Evolutionary conservation across 2,329 filamentous ascomycete genomes (phyloP).

Genomic region (Pestalotiopsis sp.): DNA sequence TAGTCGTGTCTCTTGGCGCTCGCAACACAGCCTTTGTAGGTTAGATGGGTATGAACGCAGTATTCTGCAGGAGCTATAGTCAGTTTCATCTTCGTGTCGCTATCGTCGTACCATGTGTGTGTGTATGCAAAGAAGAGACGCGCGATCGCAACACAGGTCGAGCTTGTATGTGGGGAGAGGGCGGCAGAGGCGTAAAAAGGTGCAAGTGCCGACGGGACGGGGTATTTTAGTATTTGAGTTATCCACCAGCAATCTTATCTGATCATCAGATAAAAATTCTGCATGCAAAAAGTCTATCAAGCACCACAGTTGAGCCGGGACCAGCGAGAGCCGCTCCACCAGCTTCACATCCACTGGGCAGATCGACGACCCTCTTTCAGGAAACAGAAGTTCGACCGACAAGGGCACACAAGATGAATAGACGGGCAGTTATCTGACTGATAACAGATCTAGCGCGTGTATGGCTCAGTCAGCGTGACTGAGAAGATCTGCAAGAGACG

Average conservation of each 20-base stretch:
- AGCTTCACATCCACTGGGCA: not conserved
- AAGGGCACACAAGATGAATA: not conserved
- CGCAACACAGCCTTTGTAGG: not conserved
- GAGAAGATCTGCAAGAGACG: not conserved
- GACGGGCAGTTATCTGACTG: not conserved
- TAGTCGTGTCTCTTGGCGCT: not conserved
- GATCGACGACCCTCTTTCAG: not conserved
- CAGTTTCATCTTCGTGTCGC: not conserved
- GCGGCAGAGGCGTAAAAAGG: too few species aligned
- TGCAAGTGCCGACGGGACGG: too few species aligned
- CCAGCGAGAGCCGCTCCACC: not conserved
- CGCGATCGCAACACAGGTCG: too few species aligned
- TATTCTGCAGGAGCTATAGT: not conserved
- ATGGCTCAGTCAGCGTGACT: not conserved
- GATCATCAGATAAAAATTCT: not conserved
- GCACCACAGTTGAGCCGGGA: too few species aligned
- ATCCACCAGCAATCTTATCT: not conserved
- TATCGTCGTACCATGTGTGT: too few species aligned
- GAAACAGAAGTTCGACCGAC: not conserved
- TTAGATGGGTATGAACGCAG: too few species aligned
- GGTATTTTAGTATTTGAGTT: not conserved
- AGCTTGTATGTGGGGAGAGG: too few species aligned
- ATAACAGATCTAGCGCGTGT: not conserved
- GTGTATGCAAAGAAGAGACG: too few species aligned
- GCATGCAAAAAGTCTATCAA: not conserved